These are phyloP conservation scores for Arachis stenosperma DNA, from an alignment of 306 rosid genomes.

Conservation along the genomic window DNA sequence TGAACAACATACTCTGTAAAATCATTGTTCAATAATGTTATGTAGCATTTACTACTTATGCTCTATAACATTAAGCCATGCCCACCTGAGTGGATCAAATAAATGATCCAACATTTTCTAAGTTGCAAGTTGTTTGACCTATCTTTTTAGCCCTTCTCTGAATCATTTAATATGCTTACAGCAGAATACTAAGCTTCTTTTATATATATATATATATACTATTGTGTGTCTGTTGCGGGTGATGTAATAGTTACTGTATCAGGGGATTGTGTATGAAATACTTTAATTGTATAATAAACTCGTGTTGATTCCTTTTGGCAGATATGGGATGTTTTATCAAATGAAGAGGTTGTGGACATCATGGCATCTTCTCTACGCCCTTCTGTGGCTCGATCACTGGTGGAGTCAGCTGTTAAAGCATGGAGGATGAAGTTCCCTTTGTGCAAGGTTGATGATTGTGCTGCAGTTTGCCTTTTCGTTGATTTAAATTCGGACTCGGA, in stretches of 20 bases:
- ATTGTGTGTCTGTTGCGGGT: background rate
- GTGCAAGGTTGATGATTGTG: constrained; percentile 87
- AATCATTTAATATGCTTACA: background rate
- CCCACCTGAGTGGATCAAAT: background rate
- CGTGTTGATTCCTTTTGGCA: constrained; percentile 34
- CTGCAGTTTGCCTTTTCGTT: constrained; percentile 84
- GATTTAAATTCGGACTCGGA: constrained; percentile 41
- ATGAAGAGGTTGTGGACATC: constrained; percentile 79
- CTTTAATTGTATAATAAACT: background rate
- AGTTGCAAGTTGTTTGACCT: background rate
- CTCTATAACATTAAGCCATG: background rate
- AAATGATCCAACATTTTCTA: background rate
- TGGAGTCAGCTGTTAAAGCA: constrained; percentile 67
- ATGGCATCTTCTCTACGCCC: constrained; percentile 69
- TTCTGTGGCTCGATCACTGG: constrained; percentile 63
- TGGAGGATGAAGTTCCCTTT: constrained; percentile 71
- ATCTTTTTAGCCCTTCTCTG: background rate
- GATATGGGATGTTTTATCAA: constrained; percentile 94
- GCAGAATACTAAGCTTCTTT: background rate
- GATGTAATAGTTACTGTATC: constrained; percentile 5
- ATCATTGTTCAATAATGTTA: background rate
- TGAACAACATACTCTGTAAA: background rate
- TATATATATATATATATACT: too few species aligned
- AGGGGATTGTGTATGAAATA: background rate
- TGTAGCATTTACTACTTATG: constrained; percentile 7